phyloP scores from a whole-genome alignment of 78 protist species.

The Mastigamoeba balamuthi region DNA sequence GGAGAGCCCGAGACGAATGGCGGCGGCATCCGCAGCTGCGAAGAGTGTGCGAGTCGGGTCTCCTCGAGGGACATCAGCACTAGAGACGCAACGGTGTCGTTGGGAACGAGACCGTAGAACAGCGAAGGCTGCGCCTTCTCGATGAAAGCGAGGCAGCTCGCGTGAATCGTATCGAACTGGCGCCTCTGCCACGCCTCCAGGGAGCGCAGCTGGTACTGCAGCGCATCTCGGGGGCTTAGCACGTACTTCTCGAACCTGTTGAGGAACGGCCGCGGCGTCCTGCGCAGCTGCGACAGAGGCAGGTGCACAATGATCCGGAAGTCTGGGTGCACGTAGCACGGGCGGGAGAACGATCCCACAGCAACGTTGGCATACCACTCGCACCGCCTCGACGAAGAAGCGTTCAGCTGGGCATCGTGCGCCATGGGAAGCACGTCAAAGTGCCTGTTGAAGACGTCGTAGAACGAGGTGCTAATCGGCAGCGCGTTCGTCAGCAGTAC shows the following conservation, averaged over 20 bases:
- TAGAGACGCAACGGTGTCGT: not conserved
- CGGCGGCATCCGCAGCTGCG: not conserved
- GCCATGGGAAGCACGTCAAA: not conserved
- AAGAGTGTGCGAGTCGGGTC: not conserved
- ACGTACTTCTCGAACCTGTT: conserved; percentile 1
- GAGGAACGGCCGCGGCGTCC: not conserved
- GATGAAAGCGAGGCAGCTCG: not conserved
- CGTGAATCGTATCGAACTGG: no score
- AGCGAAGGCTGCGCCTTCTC: not conserved
- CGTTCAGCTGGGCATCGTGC: not conserved
- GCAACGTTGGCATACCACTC: not conserved
- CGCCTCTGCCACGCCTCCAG: no score
- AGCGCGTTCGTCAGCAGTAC: not conserved
- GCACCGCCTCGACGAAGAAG: no score
- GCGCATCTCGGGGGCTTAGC: not conserved
- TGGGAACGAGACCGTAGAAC: not conserved
- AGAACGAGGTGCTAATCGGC: not conserved
- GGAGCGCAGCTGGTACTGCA: not conserved
- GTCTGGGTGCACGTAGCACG: not conserved
- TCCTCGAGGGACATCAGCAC: not conserved
- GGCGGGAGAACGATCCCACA: not conserved
- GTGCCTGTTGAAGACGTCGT: not conserved
- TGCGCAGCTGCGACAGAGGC: not conserved
- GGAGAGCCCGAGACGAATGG: not conserved
- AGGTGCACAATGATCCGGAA: not conserved